Evolutionary conservation across 2,329 filamentous ascomycete species (phyloP), one percentile per base, ranked within the genome.

Genomic region (Pezicula radicicola): DNA sequence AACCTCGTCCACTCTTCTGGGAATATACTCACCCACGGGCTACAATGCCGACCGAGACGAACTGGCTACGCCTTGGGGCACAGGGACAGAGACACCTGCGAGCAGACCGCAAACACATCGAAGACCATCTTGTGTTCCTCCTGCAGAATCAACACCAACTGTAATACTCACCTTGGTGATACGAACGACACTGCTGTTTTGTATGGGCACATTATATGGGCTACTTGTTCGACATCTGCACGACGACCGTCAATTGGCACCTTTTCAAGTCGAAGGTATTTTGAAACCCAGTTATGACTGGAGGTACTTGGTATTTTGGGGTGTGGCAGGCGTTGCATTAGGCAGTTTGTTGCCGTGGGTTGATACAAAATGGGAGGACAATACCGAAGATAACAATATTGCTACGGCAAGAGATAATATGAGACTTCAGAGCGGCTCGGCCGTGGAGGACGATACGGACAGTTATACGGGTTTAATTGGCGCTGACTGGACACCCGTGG

Each of bases 1-100:
- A 54, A 96, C 91, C 4, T 87, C 89, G 9, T 92, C 91, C 2
- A 96, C 94, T 0, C 80, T 99, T 5, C 89, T 88, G 60, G 93
- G 94, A 50, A 99, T 99, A 63, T 99, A 96, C 75, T 85, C 85
- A 10, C 84, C 84, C 6, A 81, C 82, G 1, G 78, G 79, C 30
- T 80, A 80, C 52, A 75, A 80, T 42, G 70, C 70, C 57, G 71
- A 79, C 59, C 69, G 75, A 63, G 53, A 83, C 58, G 84, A 85
- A 55, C 70, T 77, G 3, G 75, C 78, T 50, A 91, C 87, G 10
- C 90, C 90, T 2, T 94, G 87, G 86, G 89, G 87, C 21, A 88
- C 85, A 0, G 90, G 89, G 35, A 81, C 87, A 30, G 82, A 89
- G 65, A 89, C 88, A 0, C 89, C 89, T 25, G 55, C 40, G 18